Percentiles rank a stretch among this genome's conserved stretches.
Evolutionary conservation across 345 rosid genomes (phyloP).

Genomic region (Syzygium aromaticum): DNA sequence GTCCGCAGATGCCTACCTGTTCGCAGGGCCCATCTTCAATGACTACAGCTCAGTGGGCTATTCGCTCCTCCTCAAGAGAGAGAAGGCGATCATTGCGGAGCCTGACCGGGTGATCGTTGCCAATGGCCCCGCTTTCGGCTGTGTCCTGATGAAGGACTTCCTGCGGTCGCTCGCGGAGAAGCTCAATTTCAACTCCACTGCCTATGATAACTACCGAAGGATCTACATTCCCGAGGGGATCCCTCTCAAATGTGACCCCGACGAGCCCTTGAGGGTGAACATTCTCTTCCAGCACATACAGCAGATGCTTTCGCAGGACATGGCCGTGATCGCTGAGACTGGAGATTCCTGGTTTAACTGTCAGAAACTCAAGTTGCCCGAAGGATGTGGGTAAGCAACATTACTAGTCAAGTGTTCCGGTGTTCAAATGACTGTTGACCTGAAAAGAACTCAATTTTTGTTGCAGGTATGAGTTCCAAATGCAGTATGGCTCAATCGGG

Average conservation of each 20-base stretch:
- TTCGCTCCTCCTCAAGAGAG: conserved; percentile 23
- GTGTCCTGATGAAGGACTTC: conserved; percentile 25
- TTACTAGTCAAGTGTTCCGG: neutral
- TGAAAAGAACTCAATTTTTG: neutral
- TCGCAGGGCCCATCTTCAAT: conserved; percentile 30
- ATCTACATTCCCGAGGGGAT: conserved; percentile 16
- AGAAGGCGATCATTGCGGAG: conserved; percentile 26
- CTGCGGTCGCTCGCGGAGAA: conserved; percentile 8
- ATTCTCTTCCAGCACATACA: conserved; percentile 18
- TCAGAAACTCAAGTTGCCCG: conserved; percentile 24
- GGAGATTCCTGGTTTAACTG: conserved; percentile 32
- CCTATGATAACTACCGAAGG: conserved; percentile 16
- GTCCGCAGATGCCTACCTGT: conserved; percentile 26
- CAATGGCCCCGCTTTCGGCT: conserved; percentile 24
- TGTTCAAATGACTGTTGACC: neutral
- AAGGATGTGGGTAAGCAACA: conserved; percentile 24
- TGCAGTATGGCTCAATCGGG: conserved; percentile 56
- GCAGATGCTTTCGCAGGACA: conserved; percentile 14
- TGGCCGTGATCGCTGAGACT: conserved; percentile 27
- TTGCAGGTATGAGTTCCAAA: conserved; percentile 43
- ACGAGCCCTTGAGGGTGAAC: conserved; percentile 19
- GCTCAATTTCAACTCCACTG: conserved; percentile 13
- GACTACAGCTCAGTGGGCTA: conserved; percentile 26
- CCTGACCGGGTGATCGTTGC: conserved; percentile 24
- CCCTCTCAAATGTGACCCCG: conserved; percentile 10